Percentiles rank a stretch among this genome's conserved stretches.
phyloP scores from a whole-genome alignment of 116 monocot genomes.

The Papilionanthe hybrid region DNA sequence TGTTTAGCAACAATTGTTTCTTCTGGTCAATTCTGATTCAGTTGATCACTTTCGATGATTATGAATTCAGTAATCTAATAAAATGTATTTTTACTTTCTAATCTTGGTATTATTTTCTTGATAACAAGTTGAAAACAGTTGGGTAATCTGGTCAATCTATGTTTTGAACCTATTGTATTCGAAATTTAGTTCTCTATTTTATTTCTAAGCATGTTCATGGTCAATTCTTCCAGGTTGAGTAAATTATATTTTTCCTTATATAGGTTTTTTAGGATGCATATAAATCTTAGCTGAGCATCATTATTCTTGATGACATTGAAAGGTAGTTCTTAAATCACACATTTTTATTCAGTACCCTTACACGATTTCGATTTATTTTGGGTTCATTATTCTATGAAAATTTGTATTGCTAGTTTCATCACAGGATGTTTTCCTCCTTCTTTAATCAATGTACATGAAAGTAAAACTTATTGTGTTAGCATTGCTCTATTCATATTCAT shows the following conservation, averaged over 20 bases:
- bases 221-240: neutral
- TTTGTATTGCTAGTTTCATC: neutral
- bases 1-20: conserved; percentile 72
- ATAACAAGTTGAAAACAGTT: neutral
- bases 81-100: neutral
- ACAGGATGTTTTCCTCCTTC: neutral
- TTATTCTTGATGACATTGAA: conserved; percentile 98
- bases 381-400: neutral
- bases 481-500: neutral
- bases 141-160: neutral
- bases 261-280: conserved; percentile 99
- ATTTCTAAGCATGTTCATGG: neutral
- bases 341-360: neutral
- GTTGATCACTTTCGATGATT: neutral
- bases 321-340: conserved; percentile 38
- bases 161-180: neutral
- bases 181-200: neutral
- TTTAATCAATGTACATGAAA: neutral
- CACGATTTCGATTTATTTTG: neutral
- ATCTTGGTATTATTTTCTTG: neutral
- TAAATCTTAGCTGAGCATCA: conserved; percentile 83
- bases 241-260: neutral
- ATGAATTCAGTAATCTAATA: neutral
- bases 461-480: neutral
- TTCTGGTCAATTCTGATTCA: neutral